Evolutionary conservation across 331 rosid genomes (phyloP), one percentile per base, ranked within the genome.

Genomic region (Phaseolus coccineus): DNA sequence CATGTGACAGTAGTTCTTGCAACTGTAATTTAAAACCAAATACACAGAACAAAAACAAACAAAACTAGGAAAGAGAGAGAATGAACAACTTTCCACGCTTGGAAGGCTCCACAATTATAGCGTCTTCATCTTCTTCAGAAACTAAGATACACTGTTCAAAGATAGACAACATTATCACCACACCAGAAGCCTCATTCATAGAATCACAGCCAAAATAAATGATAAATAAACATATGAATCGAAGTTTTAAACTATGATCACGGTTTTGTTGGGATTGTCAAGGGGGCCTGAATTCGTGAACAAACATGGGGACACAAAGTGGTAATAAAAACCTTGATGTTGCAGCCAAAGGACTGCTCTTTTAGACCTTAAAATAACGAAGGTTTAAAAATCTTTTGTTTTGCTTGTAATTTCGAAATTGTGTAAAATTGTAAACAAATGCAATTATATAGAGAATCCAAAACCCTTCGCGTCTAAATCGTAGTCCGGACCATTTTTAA

Each of bases 111-210:
- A 92, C 98, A 58, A 90, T 81, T 30, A 80, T 92, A 22, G 98
- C 94, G 0, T 88, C 92, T 72, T 94, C 98, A 35, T 94, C 97
- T 90, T 94, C 98, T 81, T 94, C 98, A 0, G 98, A 94, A 61
- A 94, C 98, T 84, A 94, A 91, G 75, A 94, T 85, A 84, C 91
- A 74, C 98, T 94, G 90, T 79, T 70, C 37, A 73, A 71, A 80
- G 42, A 81, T 8, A 27, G 22, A 40, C 42, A 78, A 39, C 67
- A 47, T 6, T 70, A 71, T 88, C 46, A 77, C 44, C 22, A 19
- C 22, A 19, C 22, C 76, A 81, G 57, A 78, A 63, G 51, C 67
- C 39, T 24, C 27, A 69, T 15, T 78, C 35, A 25, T 74, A 11
- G 46, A 52, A 15, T 5, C 80, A 71, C 65, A 55, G 66, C 50